A percentile compares a stretch with the other conserved stretches of the same genome.
Conservation (phyloP, 179 eudicot genomes). For the Vitellaria paradoxa region DNA sequence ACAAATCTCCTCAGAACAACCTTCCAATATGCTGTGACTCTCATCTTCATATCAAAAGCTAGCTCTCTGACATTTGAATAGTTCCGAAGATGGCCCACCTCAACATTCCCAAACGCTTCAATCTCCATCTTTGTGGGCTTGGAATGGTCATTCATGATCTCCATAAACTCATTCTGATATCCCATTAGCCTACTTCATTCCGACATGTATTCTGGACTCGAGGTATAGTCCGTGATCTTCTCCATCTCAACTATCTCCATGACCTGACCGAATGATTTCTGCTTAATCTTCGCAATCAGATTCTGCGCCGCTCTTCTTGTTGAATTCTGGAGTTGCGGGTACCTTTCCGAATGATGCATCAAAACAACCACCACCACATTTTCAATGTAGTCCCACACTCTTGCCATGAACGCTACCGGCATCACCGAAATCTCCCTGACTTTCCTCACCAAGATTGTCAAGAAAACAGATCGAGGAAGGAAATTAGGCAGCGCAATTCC, state of each 20-base stretch:
- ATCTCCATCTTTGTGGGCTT: slow-evolving; percentile 19
- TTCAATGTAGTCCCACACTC: slow-evolving; percentile 46
- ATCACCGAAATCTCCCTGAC: slow-evolving; percentile 29
- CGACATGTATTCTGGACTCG: slow-evolving; percentile 37
- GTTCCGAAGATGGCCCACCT: slow-evolving; percentile 35
- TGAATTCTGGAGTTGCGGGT: slow-evolving; percentile 39
- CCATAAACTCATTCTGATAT: slow-evolving; percentile 21
- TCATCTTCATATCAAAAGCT: slow-evolving; percentile 58
- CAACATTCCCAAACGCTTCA: slow-evolving; percentile 36
- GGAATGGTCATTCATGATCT: slow-evolving; percentile 17
- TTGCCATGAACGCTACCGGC: slow-evolving; percentile 37
- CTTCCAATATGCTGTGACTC: slow-evolving; percentile 46
- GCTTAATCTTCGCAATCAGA: too few species aligned
- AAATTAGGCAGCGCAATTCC: neutral
- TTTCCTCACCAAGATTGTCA: slow-evolving; percentile 27
- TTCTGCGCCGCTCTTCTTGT: slow-evolving; percentile 34
- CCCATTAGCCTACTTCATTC: slow-evolving; percentile 40
- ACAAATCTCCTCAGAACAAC: too few species aligned
- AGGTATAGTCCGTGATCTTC: slow-evolving; percentile 46
- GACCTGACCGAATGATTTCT: too few species aligned
- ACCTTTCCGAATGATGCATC: slow-evolving; percentile 34
- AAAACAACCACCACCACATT: slow-evolving; percentile 31
- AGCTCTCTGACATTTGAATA: slow-evolving; percentile 20
- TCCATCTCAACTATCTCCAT: slow-evolving; percentile 48
- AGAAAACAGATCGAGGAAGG: slow-evolving; percentile 41